Evolutionary conservation across 179 eudicot genomes (phyloP), one percentile per base, ranked within the genome.

Genomic region (Beta macrorhiza): DNA sequence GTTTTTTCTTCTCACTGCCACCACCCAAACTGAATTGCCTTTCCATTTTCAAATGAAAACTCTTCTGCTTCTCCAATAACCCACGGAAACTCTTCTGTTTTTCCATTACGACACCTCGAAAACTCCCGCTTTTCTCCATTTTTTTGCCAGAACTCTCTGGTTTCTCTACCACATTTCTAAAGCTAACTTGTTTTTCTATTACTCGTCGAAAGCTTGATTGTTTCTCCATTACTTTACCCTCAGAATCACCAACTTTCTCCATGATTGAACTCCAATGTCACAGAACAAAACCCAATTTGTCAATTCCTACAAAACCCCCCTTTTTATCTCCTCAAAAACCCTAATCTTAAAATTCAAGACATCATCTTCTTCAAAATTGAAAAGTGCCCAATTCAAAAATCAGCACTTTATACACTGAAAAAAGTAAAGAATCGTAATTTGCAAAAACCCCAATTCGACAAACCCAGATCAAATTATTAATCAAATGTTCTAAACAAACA

Each of bases 21-120:
- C 90, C 93, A 42, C 90, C 92, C 69, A 92, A 84, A 72, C 97
- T 94, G 61, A 92, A 76, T 67, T 94, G 98, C 81, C 92, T 89
- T 88, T 91, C 98, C 91, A 90, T 88, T 16, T 87, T 89, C 77
- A 91, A 82, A 8, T 93, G 82, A 78, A 92, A 90, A 78, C 93
- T 88, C 89, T 84, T 88, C 84, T 92, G 97, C 83, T 89, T 91
- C 81, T 91, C 97, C 84, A 90, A 84, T 25, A 70, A 81, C 58
- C 89, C 91, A 29, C 84, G 80, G 69, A 77, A 79, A 64, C 85
- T 79, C 25, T 53, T 65, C 44, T 85, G 81, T 72, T 69, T 87
- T 72, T 89, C 89, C 86, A 85, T 82, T 7, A 52, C 49, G 47
- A 37, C 59, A 11, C 80, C 79, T 22, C 84, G 77, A 69, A 81